phyloP scores from a whole-genome alignment of 257 asterid species.

The Rubia yunnanensis region DNA sequence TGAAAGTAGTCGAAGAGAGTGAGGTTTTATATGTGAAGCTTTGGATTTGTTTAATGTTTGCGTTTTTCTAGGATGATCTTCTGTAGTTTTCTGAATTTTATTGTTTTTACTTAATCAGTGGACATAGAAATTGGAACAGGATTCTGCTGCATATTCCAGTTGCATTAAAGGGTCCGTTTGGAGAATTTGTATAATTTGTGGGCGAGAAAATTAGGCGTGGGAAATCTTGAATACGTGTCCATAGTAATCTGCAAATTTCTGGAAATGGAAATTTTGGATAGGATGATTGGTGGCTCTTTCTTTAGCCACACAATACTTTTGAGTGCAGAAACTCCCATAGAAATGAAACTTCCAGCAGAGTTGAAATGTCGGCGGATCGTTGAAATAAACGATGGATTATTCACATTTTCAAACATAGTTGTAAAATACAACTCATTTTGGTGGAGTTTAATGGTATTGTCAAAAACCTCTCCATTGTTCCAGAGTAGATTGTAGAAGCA shows the following conservation, averaged over 20 bases:
- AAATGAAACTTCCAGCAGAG: not conserved
- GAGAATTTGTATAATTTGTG: not conserved
- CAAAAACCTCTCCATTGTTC: no score
- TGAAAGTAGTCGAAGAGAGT: not conserved
- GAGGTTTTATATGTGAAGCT: not conserved
- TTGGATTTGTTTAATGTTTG: not conserved
- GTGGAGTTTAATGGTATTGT: no score
- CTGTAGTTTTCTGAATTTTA: not conserved
- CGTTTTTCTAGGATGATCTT: not conserved
- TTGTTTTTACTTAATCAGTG: not conserved
- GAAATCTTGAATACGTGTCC: not conserved
- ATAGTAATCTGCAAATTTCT: not conserved
- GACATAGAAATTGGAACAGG: not conserved
- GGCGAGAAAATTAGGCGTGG: conserved; percentile 4
- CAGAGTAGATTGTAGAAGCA: no score
- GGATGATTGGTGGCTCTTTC: not conserved
- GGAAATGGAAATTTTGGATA: not conserved
- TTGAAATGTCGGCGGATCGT: not conserved
- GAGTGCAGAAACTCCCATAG: not conserved
- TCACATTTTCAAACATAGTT: no score
- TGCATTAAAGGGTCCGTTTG: not conserved
- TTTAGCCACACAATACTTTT: conserved; percentile 11
- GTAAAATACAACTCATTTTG: no score
- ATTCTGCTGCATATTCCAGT: not conserved
- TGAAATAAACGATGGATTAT: no score